Conservation (phyloP, 2,329 filamentous ascomycete species). For the Clarireedia sp. region DNA sequence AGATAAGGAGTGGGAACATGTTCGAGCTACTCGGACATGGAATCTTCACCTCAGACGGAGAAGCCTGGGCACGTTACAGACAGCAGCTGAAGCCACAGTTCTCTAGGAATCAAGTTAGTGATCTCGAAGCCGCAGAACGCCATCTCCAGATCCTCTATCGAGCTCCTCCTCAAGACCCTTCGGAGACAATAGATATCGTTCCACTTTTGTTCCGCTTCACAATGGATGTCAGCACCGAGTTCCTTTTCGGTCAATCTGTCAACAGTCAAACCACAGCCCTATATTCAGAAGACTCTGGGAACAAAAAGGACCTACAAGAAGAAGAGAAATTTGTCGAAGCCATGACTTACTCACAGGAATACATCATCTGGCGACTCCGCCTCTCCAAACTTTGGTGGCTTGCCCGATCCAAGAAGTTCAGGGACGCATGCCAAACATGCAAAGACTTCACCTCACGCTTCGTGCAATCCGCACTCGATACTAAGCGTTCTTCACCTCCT, state of each 20-base stretch:
- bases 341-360: conserved; percentile 32
- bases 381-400: conserved; percentile 24
- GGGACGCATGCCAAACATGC: conserved; percentile 22
- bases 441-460: conserved; percentile 24
- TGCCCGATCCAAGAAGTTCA: conserved; percentile 25
- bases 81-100: conserved; percentile 34
- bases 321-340: conserved; percentile 32
- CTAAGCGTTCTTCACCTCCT: not conserved
- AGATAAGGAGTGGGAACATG: conserved; percentile 27
- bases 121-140: conserved; percentile 32
- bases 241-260: conserved; percentile 45
- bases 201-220: conserved; percentile 43
- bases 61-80: conserved; percentile 32
- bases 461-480: conserved; percentile 20
- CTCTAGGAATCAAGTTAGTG: conserved; percentile 26
- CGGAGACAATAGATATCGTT: conserved; percentile 33
- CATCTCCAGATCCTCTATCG: conserved; percentile 42
- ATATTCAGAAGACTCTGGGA: conserved; percentile 19
- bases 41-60: conserved; percentile 35
- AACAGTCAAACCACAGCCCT: conserved; percentile 35
- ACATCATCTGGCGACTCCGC: conserved; percentile 27
- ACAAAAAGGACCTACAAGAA: conserved; percentile 11
- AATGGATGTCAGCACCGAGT: conserved; percentile 45
- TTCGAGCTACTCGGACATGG: conserved; percentile 29
- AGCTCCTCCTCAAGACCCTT: conserved; percentile 16